Evolutionary conservation across 805 yeast genomes (phyloP).

Genomic region (Kodamaea leandrae): DNA sequence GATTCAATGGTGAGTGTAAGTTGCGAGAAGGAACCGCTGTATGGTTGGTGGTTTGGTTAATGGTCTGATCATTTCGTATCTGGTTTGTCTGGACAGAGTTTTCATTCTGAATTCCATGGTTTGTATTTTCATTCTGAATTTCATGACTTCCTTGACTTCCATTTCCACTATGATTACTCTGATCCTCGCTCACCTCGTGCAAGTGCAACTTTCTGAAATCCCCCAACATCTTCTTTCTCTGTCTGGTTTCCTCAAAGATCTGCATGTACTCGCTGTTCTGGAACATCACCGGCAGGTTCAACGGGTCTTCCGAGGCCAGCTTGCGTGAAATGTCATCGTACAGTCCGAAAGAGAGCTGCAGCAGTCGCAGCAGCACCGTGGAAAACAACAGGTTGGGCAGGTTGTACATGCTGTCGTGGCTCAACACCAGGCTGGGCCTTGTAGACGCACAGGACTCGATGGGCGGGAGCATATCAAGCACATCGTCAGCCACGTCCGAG

Average conservation of each 20-base stretch:
- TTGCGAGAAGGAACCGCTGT: no score
- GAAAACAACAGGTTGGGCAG: slow-evolving; percentile 6
- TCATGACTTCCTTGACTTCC: no score
- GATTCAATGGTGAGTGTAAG: neutral
- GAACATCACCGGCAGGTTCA: slow-evolving; percentile 20
- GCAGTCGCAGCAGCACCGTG: slow-evolving; percentile 10
- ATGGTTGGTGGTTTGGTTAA: no score
- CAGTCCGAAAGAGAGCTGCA: slow-evolving; percentile 8
- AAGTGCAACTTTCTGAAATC: slow-evolving; percentile 16
- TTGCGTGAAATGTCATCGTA: slow-evolving; percentile 11
- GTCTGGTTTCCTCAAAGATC: slow-evolving; percentile 25
- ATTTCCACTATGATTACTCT: neutral
- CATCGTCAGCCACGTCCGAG: slow-evolving; percentile 5
- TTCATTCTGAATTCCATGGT: no score
- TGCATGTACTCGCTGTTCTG: slow-evolving; percentile 25
- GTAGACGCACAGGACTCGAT: slow-evolving; percentile 33
- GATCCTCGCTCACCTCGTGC: neutral
- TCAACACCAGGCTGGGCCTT: slow-evolving; percentile 46
- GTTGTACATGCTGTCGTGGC: slow-evolving; percentile 22
- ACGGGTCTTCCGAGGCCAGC: slow-evolving; percentile 8
- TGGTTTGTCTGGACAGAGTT: no score
- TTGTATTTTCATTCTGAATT: no score
- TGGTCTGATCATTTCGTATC: no score
- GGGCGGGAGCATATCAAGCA: slow-evolving; percentile 3
- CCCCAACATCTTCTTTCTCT: slow-evolving; percentile 19